phyloP scores from a whole-genome alignment of 2,329 filamentous ascomycete species.

The Teratosphaeria epicoccoides region DNA sequence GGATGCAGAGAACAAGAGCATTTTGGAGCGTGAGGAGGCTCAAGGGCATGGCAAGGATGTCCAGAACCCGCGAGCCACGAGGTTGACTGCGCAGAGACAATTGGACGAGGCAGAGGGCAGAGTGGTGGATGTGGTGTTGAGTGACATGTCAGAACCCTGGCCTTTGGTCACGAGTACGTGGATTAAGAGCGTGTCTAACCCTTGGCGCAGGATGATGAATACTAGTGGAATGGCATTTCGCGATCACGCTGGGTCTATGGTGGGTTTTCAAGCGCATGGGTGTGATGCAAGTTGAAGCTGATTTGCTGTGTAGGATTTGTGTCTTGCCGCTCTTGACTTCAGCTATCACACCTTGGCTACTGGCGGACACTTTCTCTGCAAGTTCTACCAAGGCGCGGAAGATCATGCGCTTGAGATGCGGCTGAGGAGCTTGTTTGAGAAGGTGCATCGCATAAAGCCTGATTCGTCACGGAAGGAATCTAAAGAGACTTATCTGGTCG shows the following conservation, averaged over 20 bases:
- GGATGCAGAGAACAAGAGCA: constrained; percentile 41
- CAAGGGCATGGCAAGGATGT: constrained; percentile 4
- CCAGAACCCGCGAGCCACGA: constrained; percentile 5
- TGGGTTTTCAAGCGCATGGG: constrained; percentile 35
- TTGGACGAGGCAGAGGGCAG: constrained; percentile 32
- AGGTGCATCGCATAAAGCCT: constrained; percentile 80
- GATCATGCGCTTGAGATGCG: constrained; percentile 68
- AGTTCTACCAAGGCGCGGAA: constrained; percentile 88
- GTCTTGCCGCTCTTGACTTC: constrained; percentile 73
- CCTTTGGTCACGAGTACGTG: constrained; percentile 65
- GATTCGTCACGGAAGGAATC: constrained; percentile 67
- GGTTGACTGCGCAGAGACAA: constrained; percentile 14
- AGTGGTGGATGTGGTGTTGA: constrained; percentile 83
- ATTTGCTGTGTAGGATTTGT: constrained; percentile 61
- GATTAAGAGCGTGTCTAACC: constrained; percentile 87
- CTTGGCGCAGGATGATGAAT: constrained; percentile 98
- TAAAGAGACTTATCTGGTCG: constrained; percentile 79
- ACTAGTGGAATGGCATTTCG: constrained; percentile 78
- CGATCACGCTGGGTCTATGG: constrained; percentile 92
- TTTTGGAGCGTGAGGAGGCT: constrained; percentile 53
- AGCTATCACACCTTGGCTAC: constrained; percentile 69
- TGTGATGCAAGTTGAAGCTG: not conserved
- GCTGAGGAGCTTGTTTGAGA: constrained; percentile 65
- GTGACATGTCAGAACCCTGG: constrained; percentile 99
- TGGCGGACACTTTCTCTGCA: constrained; percentile 89